Conservation (phyloP, 495 filamentous ascomycete species). For the Xylaria acuta region DNA sequence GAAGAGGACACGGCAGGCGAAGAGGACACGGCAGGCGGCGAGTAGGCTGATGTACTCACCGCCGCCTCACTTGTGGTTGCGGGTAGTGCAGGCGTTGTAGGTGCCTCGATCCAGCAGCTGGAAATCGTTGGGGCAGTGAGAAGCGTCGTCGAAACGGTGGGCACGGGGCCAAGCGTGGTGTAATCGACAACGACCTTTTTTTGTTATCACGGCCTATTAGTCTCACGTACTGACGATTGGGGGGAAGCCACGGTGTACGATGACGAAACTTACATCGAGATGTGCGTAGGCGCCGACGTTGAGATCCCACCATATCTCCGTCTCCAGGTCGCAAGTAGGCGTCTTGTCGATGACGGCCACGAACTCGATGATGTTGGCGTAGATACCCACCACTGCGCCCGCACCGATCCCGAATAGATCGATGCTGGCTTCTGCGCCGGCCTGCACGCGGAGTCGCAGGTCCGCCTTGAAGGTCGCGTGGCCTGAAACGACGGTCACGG, state of each 20-base stretch:
- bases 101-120: conserved; percentile 32
- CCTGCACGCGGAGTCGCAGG: conserved; percentile 40
- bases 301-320: conserved; percentile 37
- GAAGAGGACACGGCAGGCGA: not conserved
- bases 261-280: conserved; percentile 28
- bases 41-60: not conserved
- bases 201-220: too few species aligned
- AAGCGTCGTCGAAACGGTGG: conserved; percentile 41
- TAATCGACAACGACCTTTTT: conserved; percentile 36
- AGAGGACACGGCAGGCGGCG: not conserved
- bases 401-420: conserved; percentile 39
- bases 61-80: not conserved
- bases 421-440: conserved; percentile 39
- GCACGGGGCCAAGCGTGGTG: conserved; percentile 37
- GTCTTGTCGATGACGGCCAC: conserved; percentile 38
- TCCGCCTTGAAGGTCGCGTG: conserved; percentile 42
- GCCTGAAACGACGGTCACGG: conserved; percentile 38
- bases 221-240: too few species aligned
- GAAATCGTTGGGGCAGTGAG: conserved; percentile 34
- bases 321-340: conserved; percentile 33
- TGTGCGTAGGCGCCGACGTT: conserved; percentile 39
- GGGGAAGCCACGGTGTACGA: not conserved
- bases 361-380: conserved; percentile 44
- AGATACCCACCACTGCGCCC: conserved; percentile 41
- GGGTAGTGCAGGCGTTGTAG: conserved; percentile 1